Conservation (phyloP, 2,329 filamentous ascomycete species). For the Fusarium secorum region DNA sequence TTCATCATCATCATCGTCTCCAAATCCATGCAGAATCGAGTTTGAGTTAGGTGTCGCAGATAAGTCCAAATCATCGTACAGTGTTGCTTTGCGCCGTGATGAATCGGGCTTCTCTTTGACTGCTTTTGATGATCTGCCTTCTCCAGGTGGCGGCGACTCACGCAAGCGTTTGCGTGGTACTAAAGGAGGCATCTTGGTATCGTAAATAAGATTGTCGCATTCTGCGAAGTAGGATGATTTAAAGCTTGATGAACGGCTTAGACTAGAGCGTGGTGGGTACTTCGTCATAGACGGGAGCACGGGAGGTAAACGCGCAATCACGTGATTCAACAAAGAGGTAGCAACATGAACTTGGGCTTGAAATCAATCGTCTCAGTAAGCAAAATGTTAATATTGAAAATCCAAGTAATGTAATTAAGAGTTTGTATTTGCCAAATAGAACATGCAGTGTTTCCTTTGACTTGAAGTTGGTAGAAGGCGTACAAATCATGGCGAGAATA, state of each 20-base stretch:
- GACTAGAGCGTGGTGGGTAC: conserved; percentile 6
- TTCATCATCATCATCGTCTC: conserved; percentile 50
- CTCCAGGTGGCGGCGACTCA: conserved; percentile 50
- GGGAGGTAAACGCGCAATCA: conserved; percentile 9
- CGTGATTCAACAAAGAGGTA: neutral
- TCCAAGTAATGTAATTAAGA: neutral
- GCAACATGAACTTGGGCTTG: neutral
- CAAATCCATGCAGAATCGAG: conserved; percentile 54
- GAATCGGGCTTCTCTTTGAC: conserved; percentile 32
- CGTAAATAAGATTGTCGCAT: conserved; percentile 19
- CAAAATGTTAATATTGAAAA: neutral
- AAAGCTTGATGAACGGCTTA: neutral
- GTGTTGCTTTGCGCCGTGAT: conserved; percentile 58
- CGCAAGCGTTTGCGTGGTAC: conserved; percentile 72
- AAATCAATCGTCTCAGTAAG: neutral
- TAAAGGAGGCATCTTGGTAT: conserved; percentile 68
- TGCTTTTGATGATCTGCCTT: conserved; percentile 40
- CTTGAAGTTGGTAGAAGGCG: no score
- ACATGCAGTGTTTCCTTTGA: neutral
- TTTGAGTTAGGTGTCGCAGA: conserved; percentile 53
- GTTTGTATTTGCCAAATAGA: neutral
- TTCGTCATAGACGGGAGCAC: conserved; percentile 19
- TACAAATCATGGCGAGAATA: neutral
- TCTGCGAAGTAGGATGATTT: neutral
- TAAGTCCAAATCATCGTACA: conserved; percentile 69